Percentiles rank a stretch among this genome's conserved stretches.
These are phyloP conservation scores for Petasospora rhodanensis DNA, from an alignment of 1,139 yeast species.

Conservation along the genomic window DNA sequence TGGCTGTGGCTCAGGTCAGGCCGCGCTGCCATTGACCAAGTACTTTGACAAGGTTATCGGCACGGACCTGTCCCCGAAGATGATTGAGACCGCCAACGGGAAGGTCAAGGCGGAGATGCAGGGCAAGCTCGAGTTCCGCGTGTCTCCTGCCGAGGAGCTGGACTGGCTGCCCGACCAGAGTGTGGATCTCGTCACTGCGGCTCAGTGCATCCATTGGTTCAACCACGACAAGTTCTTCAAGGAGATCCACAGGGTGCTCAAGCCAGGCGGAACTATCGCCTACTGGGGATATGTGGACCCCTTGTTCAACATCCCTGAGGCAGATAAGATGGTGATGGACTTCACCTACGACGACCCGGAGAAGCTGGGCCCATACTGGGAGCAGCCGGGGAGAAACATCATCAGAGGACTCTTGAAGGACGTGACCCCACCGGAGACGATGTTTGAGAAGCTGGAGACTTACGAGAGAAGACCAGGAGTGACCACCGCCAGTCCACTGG, in stretches of 20 bases:
- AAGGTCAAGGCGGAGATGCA: constrained; percentile 15
- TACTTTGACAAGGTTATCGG: constrained; percentile 50
- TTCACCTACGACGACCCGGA: constrained; percentile 34
- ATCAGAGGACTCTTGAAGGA: constrained; percentile 41
- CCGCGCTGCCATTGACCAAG: constrained; percentile 46
- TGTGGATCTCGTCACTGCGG: constrained; percentile 62
- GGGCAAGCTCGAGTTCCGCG: constrained; percentile 22
- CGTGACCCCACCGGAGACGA: constrained; percentile 36
- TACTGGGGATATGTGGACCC: constrained; percentile 78
- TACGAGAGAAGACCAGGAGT: constrained; percentile 34
- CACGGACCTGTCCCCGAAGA: constrained; percentile 57
- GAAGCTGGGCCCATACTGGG: constrained; percentile 63
- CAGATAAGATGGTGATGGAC: constrained; percentile 32
- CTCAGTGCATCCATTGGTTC: constrained; percentile 80
- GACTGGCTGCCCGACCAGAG: constrained; percentile 28
- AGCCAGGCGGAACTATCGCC: constrained; percentile 62
- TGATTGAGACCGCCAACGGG: constrained; percentile 49
- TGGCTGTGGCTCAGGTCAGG: constrained; percentile 84
- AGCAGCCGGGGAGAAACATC: constrained; percentile 59
- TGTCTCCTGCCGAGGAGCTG: constrained; percentile 32
- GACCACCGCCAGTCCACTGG: constrained; percentile 11
- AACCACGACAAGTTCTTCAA: constrained; percentile 47
- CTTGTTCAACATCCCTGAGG: constrained; percentile 26
- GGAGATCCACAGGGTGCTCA: constrained; percentile 46
- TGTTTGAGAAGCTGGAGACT: constrained; percentile 36